Base-by-base conservation (phyloP, 192 early-diverging fungal species). In the Backusella luteola region DNA sequence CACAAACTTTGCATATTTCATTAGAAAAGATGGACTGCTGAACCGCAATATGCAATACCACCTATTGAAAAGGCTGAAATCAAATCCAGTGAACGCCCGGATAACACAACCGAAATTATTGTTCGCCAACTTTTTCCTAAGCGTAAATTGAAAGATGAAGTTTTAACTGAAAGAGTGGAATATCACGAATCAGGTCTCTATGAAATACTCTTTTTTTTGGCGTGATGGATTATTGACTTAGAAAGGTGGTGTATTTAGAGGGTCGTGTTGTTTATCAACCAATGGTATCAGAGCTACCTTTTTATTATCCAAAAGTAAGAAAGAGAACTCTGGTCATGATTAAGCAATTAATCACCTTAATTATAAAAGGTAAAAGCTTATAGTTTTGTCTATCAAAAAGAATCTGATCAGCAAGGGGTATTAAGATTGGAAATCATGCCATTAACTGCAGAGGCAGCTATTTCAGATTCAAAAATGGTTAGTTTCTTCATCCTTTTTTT, bases 21-120 rank as follows among this genome's bases (percentile, higher is more conserved):
- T 14, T 73, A 87, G 80, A 83, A 85, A 32, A 86, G 85, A 29
- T 93, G 91, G 91, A 87, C 88, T 17, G 34, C 53, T 32, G 87
- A 89, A 23, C 88, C 91, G 19, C 86, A 90, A 46, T 77, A 77
- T 23, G 79, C 90, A 41, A 90, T 91, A 15, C 92, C 92, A 35
- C 92, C 92, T 0, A 77, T 93, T 29, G 77, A 86, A 42, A 80
- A 77, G 34, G 86, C 89, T 1, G 86, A 86, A 12, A 85, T 89
- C 34, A 44, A 71, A 46, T 71, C 70, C 32, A 71, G 23, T 34
- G 34, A 41, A 39, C 36, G 12, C 34, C n/a, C 35, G 17, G 42
- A 84, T 85, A 35, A 66, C n/a, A 19, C 67, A 49, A 29, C 42
- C 0, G 74, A 74, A 32, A 77, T 66, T 12, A 83, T 85, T 11